phyloP scores from a whole-genome alignment of 495 filamentous ascomycete genomes.

The Penicillium mononematosum region DNA sequence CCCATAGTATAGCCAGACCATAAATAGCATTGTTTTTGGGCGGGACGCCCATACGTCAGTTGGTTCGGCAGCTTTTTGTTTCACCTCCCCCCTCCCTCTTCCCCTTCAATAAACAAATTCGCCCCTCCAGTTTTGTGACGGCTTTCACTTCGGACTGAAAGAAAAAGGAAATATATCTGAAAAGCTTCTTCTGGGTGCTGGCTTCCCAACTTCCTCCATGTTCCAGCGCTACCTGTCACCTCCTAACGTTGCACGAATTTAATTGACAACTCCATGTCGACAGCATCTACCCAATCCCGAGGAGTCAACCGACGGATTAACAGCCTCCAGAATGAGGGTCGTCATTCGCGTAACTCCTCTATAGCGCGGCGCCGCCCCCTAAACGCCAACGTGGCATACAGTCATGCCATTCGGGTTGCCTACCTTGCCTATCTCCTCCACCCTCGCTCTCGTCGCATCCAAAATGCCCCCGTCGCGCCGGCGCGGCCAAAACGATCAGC shows the following conservation, averaged over 20 bases:
- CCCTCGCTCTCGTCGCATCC: constrained; percentile 80
- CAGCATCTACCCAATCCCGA: constrained; percentile 53
- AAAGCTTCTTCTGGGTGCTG: constrained; percentile 21
- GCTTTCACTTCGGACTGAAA: constrained; percentile 1
- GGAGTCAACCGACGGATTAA: constrained; percentile 56
- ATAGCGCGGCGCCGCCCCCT: constrained; percentile 49
- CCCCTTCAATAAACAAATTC: constrained; percentile 23
- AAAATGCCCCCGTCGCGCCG: constrained; percentile 67
- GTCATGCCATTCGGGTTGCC: constrained; percentile 83
- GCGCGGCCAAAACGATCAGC: constrained; percentile 64
- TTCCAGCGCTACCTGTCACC: constrained; percentile 34
- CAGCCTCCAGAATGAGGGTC: constrained; percentile 55
- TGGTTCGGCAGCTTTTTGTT: constrained; percentile 25
- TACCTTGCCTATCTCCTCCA: constrained; percentile 92
- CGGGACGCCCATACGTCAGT: constrained; percentile 29
- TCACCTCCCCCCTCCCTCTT: constrained; percentile 22
- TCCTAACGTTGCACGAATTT: constrained; percentile 25
- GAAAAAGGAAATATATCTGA: neutral
- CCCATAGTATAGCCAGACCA: too few species aligned
- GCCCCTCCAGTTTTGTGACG: constrained; percentile 15
- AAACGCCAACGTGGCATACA: constrained; percentile 74
- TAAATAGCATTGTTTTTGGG: constrained; percentile 21
- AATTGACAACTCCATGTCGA: constrained; percentile 48
- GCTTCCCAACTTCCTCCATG: constrained; percentile 34
- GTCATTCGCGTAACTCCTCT: constrained; percentile 53